These are phyloP conservation scores for Helenozyma baotianmanensis DNA, from an alignment of 805 yeast genomes.

Conservation along the genomic window DNA sequence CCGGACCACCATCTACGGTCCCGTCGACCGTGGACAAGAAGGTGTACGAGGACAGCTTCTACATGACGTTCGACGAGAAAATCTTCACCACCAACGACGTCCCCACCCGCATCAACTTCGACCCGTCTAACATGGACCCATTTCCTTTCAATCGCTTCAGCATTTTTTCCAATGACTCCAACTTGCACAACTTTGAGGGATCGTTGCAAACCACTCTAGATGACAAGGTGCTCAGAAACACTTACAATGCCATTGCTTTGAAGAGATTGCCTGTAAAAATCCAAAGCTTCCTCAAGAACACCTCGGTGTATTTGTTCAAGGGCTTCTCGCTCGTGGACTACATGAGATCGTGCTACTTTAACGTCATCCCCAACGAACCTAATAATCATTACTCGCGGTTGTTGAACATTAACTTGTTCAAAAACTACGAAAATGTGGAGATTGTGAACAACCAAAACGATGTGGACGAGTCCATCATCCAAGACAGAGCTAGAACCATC, in stretches of 20 bases:
- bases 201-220: slow-evolving; percentile 25
- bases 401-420: slow-evolving; percentile 33
- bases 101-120: slow-evolving; percentile 14
- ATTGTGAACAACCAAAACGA: slow-evolving; percentile 24
- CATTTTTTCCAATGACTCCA: slow-evolving; percentile 36
- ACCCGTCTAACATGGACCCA: slow-evolving; percentile 17
- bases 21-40: slow-evolving; percentile 11
- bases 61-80: slow-evolving; percentile 29
- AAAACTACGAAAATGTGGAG: slow-evolving; percentile 33
- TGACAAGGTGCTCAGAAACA: slow-evolving; percentile 19
- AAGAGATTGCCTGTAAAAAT: slow-evolving; percentile 31
- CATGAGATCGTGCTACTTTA: slow-evolving; percentile 37
- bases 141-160: slow-evolving; percentile 33
- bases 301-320: slow-evolving; percentile 31
- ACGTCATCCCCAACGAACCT: slow-evolving; percentile 26
- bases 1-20: too few species aligned
- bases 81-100: slow-evolving; percentile 29
- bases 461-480: slow-evolving; percentile 20
- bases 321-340: slow-evolving; percentile 32
- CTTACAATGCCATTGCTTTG: slow-evolving; percentile 19
- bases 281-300: slow-evolving; percentile 29
- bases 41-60: slow-evolving; percentile 28
- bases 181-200: slow-evolving; percentile 30
- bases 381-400: slow-evolving; percentile 36
- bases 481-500: slow-evolving; percentile 12